Evolutionary conservation across 768 basidiomycete genomes (phyloP), one percentile per base, ranked within the genome.

Genomic region (Mycena belliarum): DNA sequence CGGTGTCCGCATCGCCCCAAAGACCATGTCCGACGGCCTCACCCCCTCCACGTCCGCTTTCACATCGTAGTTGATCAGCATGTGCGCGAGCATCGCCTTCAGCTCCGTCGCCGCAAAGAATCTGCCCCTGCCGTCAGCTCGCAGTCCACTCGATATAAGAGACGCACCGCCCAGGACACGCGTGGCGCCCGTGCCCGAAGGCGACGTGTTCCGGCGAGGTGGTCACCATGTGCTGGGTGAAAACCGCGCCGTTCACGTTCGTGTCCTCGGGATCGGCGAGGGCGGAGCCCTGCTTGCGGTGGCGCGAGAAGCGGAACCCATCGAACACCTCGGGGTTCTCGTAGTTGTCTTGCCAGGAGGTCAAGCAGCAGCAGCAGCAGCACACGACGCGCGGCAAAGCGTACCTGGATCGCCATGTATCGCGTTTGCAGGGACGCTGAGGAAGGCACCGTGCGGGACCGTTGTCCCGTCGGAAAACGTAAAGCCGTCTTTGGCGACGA

Each of bases 171-270:
- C 44, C 51, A 20, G 52, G 58, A 37, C 58, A 73, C 2, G 68
- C 66, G 25, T 69, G 69, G 50, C 41, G 61, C 28, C 71, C 66
- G 11, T 66, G 60, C 6, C 55, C 58, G 33, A 63, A 63, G 15
- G 41, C 15, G 21, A 65, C 4, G 26, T 56, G 60, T 20, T 49
- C 52, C 18, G 46, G 4, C 2, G 33, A 41, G 18, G 53, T 50
- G 4, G 56, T 42, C 16, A 57, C 66, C 15, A 71, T 66, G 32
- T 72, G 73, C 35, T 73, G 63, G 47, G 67, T 72, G 3, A 44
- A 42, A 33, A 50, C 28, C 10, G 16, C 23, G 11, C 25, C 37
- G n/a, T 15, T 25, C 16, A 25, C 25, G n/a, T n/a, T 12, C 2
- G 33, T 42, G 3, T 33, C 57, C 4, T 71, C 67, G n/a, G n/a